A percentile compares a stretch with the other conserved stretches of the same genome.
These are phyloP conservation scores for Mortierella sp. DNA, from an alignment of 371 early-diverging fungal genomes.

Conservation along the genomic window DNA sequence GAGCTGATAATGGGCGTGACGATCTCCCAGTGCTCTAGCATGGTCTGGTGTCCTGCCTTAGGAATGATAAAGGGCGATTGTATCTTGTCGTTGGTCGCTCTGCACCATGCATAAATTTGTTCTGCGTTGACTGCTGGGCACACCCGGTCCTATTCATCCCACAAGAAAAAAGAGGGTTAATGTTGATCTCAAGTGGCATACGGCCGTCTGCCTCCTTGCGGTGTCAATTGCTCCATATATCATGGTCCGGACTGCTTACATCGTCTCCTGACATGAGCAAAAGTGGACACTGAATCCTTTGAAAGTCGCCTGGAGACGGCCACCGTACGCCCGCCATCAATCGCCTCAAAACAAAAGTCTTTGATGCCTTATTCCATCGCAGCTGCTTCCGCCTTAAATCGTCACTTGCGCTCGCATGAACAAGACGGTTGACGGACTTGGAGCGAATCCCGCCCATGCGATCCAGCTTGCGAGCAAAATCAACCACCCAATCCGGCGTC, in stretches of 20 bases:
- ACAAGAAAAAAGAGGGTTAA: background rate
- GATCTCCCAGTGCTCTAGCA: constrained; percentile 75
- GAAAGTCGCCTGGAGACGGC: constrained; percentile 62
- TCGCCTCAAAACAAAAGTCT: constrained; percentile 68
- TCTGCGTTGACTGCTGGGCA: constrained; percentile 44
- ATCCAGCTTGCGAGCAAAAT: constrained; percentile 69
- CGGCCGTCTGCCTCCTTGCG: background rate
- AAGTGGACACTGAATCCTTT: constrained; percentile 67
- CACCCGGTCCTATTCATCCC: constrained; percentile 36
- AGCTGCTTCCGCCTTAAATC: constrained; percentile 69
- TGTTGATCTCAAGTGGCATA: too few species aligned
- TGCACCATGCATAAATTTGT: constrained; percentile 43
- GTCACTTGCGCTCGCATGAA: constrained; percentile 62
- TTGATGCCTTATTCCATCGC: constrained; percentile 72
- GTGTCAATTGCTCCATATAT: background rate
- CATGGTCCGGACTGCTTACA: constrained; percentile 47
- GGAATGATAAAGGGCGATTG: constrained; percentile 71
- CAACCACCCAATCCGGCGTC: constrained; percentile 71
- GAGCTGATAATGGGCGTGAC: constrained; percentile 76
- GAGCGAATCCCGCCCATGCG: constrained; percentile 74
- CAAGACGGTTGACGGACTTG: constrained; percentile 70
- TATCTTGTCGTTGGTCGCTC: constrained; percentile 18
- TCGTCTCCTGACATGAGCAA: constrained; percentile 72
- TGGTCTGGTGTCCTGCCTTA: constrained; percentile 74
- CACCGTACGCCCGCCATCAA: constrained; percentile 66